A percentile compares a stretch with the other conserved stretches of the same genome.
Evolutionary conservation across 306 rosid species (phyloP).

Genomic region (Phaseolus lunatus): DNA sequence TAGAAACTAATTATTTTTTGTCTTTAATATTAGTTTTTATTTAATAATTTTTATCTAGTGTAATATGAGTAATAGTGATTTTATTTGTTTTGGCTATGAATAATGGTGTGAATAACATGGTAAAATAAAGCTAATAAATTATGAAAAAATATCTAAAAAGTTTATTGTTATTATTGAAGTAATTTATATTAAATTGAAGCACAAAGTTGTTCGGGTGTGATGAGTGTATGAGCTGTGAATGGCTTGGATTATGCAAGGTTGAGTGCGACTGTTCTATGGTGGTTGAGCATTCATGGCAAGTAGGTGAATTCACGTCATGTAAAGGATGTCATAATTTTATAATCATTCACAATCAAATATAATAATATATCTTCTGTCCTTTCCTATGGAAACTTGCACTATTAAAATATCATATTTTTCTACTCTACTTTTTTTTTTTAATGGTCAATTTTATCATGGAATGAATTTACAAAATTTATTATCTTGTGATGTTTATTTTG

Average conservation of each 20-base stretch:
- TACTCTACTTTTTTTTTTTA: neutral
- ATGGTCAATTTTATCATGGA: neutral
- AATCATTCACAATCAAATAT: neutral
- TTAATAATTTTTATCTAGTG: too few relatives aligned
- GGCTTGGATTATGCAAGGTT: constrained; percentile 17
- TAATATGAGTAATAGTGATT: too few relatives aligned
- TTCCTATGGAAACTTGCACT: neutral
- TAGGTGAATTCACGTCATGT: constrained; percentile 41
- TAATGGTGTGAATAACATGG: too few relatives aligned
- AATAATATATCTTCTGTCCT: neutral
- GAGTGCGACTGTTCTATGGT: constrained; percentile 38
- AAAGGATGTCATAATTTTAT: constrained; percentile 13
- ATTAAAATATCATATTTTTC: neutral
- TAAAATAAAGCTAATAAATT: too few relatives aligned
- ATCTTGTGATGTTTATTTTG: too few relatives aligned
- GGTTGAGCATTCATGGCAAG: constrained; percentile 45
- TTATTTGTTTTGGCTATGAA: too few relatives aligned
- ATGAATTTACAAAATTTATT: neutral
- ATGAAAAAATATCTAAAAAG: too few relatives aligned
- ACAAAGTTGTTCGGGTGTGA: neutral
- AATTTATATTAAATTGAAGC: neutral
- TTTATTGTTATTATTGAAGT: neutral
- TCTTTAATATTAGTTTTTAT: too few relatives aligned
- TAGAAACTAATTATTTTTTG: too few relatives aligned
- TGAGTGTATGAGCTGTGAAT: constrained; percentile 43